Evolutionary conservation across 2,329 filamentous ascomycete species (phyloP), one percentile per base, ranked within the genome.

Genomic region (Neocatenulostroma microsporum): DNA sequence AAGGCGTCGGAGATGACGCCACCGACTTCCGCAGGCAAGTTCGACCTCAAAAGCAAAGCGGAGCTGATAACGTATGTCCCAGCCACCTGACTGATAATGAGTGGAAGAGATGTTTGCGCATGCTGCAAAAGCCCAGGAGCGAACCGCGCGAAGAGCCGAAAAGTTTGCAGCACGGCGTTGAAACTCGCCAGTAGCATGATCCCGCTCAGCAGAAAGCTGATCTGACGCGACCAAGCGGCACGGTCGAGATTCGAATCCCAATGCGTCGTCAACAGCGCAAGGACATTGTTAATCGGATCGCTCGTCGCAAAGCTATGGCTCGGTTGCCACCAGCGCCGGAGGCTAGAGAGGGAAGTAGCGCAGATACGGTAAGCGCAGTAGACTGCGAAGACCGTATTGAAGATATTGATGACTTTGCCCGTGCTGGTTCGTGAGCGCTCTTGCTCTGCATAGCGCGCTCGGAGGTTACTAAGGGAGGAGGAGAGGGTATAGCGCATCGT

Each of bases 11-110:
- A 79, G 3, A 93, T 83, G 2, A 82, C 82, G 33, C 76, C 78
- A 40, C 84, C 78, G 55, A 89, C 80, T 56, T 88, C 82, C 24
- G 69, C 70, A 0, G 86, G 86, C 47, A 94, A 66, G 57, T 86
- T 89, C 49, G 82, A 84, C 34, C 86, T 65, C 30, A 94, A 66
- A 40, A 94, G 68, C 47, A 94, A 63, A 3, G 84, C 82, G 1
- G 82, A 80, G 41, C 78, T 82, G 52, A 94, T 87, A 36, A 93
- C 84, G 56, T 94, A 93, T 1, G 84, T 87, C 2, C 84, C 86
- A 2, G 78, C 78, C 29, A 93, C 78, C 61, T 94, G 86, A 4
- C 79, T 82, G 23, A 89, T 78, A 28, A 87, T 69, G 10, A 94
- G 72, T 1, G 86, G 83, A 23, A 91, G 70, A 53, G 87, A 87